Conservation (phyloP, 2,329 filamentous ascomycete genomes). For the Albifimbria verrucaria region DNA sequence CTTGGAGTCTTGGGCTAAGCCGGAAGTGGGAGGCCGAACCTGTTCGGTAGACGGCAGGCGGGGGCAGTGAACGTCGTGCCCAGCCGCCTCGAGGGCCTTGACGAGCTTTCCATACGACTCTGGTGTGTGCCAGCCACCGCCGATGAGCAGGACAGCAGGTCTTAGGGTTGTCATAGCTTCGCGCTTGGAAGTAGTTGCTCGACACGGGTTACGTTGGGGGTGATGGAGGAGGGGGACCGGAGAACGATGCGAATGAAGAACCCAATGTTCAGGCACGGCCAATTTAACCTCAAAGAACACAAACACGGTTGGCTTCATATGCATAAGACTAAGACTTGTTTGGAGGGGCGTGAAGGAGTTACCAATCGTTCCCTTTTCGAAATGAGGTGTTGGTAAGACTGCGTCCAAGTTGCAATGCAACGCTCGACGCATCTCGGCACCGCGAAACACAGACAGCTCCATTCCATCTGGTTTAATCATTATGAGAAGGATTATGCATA, state of each 20-base stretch:
- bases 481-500: too few relatives aligned
- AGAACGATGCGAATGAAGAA: not conserved
- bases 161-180: not conserved
- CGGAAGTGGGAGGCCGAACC: not conserved
- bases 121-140: constrained; percentile 4
- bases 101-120: not conserved
- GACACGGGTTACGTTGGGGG: not conserved
- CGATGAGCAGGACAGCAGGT: constrained; percentile 1
- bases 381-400: too few relatives aligned
- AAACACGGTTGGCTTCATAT: too few relatives aligned
- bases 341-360: too few relatives aligned
- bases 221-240: not conserved
- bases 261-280: not conserved
- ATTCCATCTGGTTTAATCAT: too few relatives aligned
- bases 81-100: not conserved
- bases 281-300: not conserved
- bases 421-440: too few relatives aligned
- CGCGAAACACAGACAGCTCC: too few relatives aligned
- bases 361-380: too few relatives aligned
- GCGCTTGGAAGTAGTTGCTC: not conserved
- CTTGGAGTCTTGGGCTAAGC: not conserved
- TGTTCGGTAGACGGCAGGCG: not conserved
- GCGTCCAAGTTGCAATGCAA: too few relatives aligned
- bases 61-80: constrained; percentile 4
- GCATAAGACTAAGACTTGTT: too few relatives aligned